Percentiles rank a stretch among this genome's conserved stretches.
Evolutionary conservation across 768 basidiomycete species (phyloP).

Genomic region (Pleurotus salmoneostramineus): DNA sequence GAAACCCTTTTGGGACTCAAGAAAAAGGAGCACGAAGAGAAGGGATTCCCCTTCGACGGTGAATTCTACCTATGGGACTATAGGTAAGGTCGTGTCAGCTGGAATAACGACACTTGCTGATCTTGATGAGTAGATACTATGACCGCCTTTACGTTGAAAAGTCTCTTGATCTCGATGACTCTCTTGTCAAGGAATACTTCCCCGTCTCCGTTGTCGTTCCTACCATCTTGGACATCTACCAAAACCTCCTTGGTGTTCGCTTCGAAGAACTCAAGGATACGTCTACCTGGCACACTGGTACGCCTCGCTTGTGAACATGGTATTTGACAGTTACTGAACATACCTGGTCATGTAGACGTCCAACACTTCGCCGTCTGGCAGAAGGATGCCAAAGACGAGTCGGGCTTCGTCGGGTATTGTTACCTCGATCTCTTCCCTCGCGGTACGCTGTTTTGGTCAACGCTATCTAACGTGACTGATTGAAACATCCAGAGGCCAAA

Average conservation of each 20-base stretch:
- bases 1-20: conserved; percentile 69
- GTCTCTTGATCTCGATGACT: conserved; percentile 68
- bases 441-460: conserved; percentile 33
- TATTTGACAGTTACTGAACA: not conserved
- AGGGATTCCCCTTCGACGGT: conserved; percentile 61
- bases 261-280: conserved; percentile 62
- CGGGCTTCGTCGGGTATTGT: conserved; percentile 79
- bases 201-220: conserved; percentile 82
- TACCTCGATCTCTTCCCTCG: conserved; percentile 88
- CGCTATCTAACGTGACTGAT: not conserved
- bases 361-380: conserved; percentile 87
- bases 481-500: conserved; percentile 49
- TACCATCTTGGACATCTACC: conserved; percentile 79
- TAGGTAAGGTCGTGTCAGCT: conserved; percentile 35
- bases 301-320: conserved; percentile 7
- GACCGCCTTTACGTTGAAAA: conserved; percentile 65
- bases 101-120: not conserved
- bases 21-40: conserved; percentile 63
- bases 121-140: conserved; percentile 25
- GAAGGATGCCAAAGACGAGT: conserved; percentile 62
- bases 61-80: conserved; percentile 86
- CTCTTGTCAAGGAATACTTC: conserved; percentile 85
- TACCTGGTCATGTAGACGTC: conserved; percentile 48
- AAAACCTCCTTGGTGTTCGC: conserved; percentile 72
- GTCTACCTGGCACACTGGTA: conserved; percentile 76